Evolutionary conservation across 352 stramenopile species (phyloP).

Genomic region (Phytophthora pluvialis): DNA sequence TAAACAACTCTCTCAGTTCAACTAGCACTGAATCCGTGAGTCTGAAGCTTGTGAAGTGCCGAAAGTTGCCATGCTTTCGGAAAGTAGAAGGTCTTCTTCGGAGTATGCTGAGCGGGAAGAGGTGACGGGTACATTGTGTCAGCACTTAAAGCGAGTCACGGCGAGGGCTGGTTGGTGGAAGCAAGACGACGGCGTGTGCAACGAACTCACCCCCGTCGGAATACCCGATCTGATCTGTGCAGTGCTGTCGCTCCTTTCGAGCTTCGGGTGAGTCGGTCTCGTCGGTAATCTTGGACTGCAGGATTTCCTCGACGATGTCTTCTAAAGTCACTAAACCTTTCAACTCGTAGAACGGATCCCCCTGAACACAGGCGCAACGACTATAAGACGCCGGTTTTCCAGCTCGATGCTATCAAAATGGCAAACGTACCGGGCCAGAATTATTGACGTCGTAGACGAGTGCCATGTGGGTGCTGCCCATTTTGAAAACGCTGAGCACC

Average conservation of each 20-base stretch:
- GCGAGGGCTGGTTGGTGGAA: slow-evolving; percentile 17
- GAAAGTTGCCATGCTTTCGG: slow-evolving; percentile 18
- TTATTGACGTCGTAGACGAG: slow-evolving; percentile 87
- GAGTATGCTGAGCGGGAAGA: slow-evolving; percentile 27
- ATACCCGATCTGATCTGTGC: slow-evolving; percentile 59
- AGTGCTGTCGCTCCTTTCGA: slow-evolving; percentile 51
- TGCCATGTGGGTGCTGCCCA: slow-evolving; percentile 71
- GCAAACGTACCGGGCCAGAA: slow-evolving; percentile 60
- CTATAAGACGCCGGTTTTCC: background rate
- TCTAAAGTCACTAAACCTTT: slow-evolving; percentile 98
- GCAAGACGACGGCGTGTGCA: slow-evolving; percentile 18
- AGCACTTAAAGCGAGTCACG: slow-evolving; percentile 32
- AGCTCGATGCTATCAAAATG: background rate
- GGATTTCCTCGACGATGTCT: slow-evolving; percentile 98
- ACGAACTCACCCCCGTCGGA: slow-evolving; percentile 60
- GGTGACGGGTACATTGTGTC: slow-evolving; percentile 11
- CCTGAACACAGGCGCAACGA: slow-evolving; percentile 27
- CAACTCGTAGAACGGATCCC: slow-evolving; percentile 96
- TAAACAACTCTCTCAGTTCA: slow-evolving; percentile 1
- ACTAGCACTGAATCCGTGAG: slow-evolving; percentile 7
- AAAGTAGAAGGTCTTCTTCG: slow-evolving; percentile 32
- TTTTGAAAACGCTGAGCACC: slow-evolving; percentile 81
- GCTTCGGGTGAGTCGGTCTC: slow-evolving; percentile 89
- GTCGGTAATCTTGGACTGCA: slow-evolving; percentile 96
- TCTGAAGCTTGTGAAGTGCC: slow-evolving; percentile 12